These are phyloP conservation scores for Ustilago xerochloae DNA, from an alignment of 1,284 basidiomycete species.

Conservation along the genomic window DNA sequence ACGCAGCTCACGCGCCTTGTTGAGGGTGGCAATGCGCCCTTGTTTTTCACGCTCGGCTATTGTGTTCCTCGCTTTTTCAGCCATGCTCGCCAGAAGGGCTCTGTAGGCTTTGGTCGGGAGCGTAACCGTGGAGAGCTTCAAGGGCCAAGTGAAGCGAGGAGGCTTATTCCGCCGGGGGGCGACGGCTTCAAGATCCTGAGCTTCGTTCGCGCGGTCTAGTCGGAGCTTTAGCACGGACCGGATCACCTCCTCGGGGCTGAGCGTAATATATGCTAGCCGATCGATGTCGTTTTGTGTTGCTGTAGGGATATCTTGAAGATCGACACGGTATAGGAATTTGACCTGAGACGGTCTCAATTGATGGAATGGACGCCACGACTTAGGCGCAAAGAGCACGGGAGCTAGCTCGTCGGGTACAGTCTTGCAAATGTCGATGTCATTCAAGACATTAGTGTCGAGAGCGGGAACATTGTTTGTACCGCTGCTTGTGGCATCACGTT, in stretches of 20 bases:
- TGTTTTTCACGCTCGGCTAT: constrained; percentile 23
- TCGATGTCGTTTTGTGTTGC: constrained; percentile 22
- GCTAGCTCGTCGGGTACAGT: constrained; percentile 25
- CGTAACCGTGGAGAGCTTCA: constrained; percentile 21
- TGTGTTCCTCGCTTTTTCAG: not conserved
- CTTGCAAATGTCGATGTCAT: constrained; percentile 9
- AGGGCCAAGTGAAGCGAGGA: constrained; percentile 36
- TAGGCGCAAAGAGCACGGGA: not conserved
- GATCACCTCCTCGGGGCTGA: constrained; percentile 23
- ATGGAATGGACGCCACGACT: constrained; percentile 30
- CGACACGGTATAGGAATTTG: constrained; percentile 34
- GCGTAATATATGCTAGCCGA: constrained; percentile 27
- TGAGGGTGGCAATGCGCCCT: constrained; percentile 35
- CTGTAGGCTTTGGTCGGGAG: constrained; percentile 18
- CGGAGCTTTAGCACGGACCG: constrained; percentile 14
- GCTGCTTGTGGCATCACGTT: no score
- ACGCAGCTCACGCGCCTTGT: constrained; percentile 42
- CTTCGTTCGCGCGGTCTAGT: constrained; percentile 1
- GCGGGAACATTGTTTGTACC: not conserved
- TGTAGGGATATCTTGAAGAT: constrained; percentile 11
- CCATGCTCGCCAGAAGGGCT: not conserved
- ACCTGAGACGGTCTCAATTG: constrained; percentile 34
- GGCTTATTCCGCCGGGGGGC: not conserved
- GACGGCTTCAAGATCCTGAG: not conserved
- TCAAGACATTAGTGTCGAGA: not conserved